These are phyloP conservation scores for Dryadomyces sulphureus DNA, from an alignment of 2,329 filamentous ascomycete genomes.

Conservation along the genomic window DNA sequence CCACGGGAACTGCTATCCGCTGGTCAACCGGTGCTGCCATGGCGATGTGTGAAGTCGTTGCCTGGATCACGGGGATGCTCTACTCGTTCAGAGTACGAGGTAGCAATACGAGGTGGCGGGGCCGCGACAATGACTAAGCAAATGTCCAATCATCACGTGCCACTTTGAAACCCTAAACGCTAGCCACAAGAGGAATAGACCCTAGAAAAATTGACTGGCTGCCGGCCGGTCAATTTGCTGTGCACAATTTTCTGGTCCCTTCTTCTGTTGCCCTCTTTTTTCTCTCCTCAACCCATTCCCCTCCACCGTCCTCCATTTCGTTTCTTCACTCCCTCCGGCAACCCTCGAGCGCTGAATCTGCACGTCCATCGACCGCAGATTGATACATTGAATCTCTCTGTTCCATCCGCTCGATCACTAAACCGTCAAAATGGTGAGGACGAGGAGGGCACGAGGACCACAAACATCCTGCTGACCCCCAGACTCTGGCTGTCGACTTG, in stretches of 20 bases:
- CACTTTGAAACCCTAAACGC: constrained; percentile 13
- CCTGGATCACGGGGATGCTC: too few species aligned
- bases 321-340: constrained; percentile 18
- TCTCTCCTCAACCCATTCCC: constrained; percentile 11
- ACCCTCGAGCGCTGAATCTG: constrained; percentile 37
- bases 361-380: constrained; percentile 23
- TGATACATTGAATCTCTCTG: constrained; percentile 26
- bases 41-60: not conserved
- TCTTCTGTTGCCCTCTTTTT: constrained; percentile 7
- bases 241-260: constrained; percentile 1
- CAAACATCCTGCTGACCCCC: constrained; percentile 12
- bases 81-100: too few species aligned
- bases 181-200: constrained; percentile 5
- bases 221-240: constrained; percentile 24
- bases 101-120: too few species aligned
- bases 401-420: constrained; percentile 32
- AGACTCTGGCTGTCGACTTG: constrained; percentile 99
- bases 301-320: constrained; percentile 12
- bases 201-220: constrained; percentile 9
- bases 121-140: too few species aligned
- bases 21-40: constrained; percentile 52
- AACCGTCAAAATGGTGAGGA: constrained; percentile 52
- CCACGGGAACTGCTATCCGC: constrained; percentile 66
- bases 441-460: not conserved
- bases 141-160: too few species aligned